These are phyloP conservation scores for Rhododendron williamsianum DNA, from an alignment of 148 eudicot genomes.

Conservation along the genomic window DNA sequence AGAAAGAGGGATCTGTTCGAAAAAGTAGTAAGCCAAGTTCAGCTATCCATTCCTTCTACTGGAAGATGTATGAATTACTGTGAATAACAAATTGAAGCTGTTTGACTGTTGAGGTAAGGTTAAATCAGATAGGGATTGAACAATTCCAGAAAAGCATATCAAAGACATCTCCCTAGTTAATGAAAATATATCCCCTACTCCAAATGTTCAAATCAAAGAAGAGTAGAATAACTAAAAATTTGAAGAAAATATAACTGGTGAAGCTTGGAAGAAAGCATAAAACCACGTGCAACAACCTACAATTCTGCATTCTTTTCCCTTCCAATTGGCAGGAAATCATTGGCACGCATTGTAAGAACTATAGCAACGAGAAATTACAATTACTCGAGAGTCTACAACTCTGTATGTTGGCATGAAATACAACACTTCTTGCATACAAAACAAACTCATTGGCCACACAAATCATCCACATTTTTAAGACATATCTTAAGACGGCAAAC, in stretches of 20 bases:
- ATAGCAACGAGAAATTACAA: neutral
- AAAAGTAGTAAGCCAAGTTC: neutral
- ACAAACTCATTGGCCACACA: neutral
- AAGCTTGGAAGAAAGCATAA: neutral
- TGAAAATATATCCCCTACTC: neutral
- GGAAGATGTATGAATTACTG: neutral
- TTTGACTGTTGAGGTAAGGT: neutral
- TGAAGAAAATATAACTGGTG: neutral
- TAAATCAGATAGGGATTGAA: neutral
- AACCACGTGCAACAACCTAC: neutral
- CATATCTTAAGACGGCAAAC: neutral
- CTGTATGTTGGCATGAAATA: neutral
- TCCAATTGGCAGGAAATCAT: neutral
- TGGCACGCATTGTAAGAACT: neutral
- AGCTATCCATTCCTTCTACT: neutral
- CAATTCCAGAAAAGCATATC: neutral
- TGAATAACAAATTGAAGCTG: neutral
- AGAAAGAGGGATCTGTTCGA: conserved; percentile 51
- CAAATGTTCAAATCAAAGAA: neutral
- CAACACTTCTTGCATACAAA: neutral
- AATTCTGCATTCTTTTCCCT: neutral
- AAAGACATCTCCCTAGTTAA: neutral
- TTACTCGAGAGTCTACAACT: neutral
- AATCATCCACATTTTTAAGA: neutral
- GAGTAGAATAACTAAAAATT: neutral